Conservation (phyloP, 345 rosid species). For the Salix koriyanagi region DNA sequence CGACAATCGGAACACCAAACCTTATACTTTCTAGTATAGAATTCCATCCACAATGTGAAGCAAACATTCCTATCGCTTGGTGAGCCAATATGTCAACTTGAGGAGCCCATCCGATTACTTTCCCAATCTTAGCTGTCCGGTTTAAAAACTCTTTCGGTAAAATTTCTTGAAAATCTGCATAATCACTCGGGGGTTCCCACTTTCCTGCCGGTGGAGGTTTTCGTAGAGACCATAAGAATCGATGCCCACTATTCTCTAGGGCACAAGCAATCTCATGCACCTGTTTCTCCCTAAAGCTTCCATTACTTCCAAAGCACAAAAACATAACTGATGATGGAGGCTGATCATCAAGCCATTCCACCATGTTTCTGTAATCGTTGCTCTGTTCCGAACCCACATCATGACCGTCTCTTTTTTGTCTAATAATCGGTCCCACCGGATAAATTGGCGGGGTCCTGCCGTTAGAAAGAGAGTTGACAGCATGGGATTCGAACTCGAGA, state of each 20-base stretch:
- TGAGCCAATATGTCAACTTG: background rate
- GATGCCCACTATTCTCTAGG: background rate
- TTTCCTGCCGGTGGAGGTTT: background rate
- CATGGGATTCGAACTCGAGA: background rate
- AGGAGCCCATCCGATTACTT: background rate
- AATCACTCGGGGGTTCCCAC: background rate
- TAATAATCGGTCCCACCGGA: too few species aligned
- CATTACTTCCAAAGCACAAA: too few species aligned
- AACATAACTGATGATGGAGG: too few species aligned
- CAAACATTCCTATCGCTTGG: background rate
- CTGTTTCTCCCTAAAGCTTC: too few species aligned
- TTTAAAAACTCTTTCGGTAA: background rate
- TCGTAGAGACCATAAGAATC: background rate
- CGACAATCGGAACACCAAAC: slow-evolving; percentile 11
- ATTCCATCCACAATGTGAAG: background rate
- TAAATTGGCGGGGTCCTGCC: too few species aligned
- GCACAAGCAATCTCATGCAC: background rate
- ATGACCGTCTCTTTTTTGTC: background rate
- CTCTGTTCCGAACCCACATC: too few species aligned
- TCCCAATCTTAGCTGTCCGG: background rate
- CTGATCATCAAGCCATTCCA: too few species aligned
- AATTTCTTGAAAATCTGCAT: background rate
- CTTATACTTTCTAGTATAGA: background rate
- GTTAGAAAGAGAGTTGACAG: background rate
- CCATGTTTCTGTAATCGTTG: too few species aligned